Percentiles rank a stretch among this genome's conserved stretches.
Evolutionary conservation across 345 rosid genomes (phyloP).

Genomic region (Pistacia vera): DNA sequence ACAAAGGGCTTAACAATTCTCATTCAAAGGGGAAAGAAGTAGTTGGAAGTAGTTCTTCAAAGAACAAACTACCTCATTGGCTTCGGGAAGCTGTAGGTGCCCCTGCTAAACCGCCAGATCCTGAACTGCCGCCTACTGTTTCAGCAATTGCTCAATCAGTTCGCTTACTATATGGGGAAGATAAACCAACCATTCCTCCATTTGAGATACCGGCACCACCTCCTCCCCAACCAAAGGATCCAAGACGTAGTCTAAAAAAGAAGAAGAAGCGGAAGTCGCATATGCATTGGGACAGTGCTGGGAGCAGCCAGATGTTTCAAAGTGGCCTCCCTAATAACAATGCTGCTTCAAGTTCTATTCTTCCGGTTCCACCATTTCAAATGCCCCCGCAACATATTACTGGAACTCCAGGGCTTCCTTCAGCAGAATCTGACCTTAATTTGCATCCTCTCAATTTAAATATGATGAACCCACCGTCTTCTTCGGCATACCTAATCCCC

Average conservation of each 20-base stretch:
- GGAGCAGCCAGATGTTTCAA: constrained; percentile 45
- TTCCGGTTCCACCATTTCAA: constrained; percentile 33
- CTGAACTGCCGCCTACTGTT: constrained; percentile 80
- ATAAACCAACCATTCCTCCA: constrained; percentile 82
- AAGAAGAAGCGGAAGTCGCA: constrained; percentile 67
- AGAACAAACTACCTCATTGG: constrained; percentile 97
- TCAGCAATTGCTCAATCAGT: constrained; percentile 96
- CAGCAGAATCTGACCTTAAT: constrained; percentile 33
- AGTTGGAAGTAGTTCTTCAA: constrained; percentile 57
- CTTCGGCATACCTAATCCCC: constrained; percentile 35
- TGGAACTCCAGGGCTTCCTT: constrained; percentile 41
- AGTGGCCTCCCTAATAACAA: constrained; percentile 35
- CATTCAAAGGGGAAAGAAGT: constrained; percentile 69
- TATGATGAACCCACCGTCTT: constrained; percentile 38
- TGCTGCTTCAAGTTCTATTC: constrained; percentile 46
- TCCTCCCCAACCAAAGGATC: constrained; percentile 88
- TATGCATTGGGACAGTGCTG: constrained; percentile 37
- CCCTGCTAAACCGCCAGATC: constrained; percentile 62
- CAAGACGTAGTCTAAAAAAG: constrained; percentile 69
- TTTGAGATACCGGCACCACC: constrained; percentile 91
- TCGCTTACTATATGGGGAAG: constrained; percentile 83
- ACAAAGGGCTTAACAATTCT: constrained; percentile 38
- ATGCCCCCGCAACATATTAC: constrained; percentile 31
- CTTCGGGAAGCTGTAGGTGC: constrained; percentile 87
- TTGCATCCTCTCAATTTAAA: constrained; percentile 32